phyloP scores from a whole-genome alignment of 352 stramenopile genomes.

The Phytophthora rubi region DNA sequence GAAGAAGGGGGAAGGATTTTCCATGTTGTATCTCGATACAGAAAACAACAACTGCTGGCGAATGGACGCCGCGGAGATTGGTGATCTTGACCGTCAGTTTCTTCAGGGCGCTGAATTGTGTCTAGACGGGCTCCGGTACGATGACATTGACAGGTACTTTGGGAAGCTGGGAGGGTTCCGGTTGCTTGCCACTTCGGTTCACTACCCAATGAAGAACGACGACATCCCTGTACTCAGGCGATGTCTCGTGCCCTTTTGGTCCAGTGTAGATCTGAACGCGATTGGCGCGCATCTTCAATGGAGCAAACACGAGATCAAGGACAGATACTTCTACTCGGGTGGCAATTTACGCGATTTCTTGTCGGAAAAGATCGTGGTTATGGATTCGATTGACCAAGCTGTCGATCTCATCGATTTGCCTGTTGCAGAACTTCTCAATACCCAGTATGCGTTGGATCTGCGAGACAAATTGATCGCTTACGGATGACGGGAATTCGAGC shows the following conservation, averaged over 20 bases:
- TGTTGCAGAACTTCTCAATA: neutral
- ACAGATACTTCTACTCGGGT: constrained; percentile 33
- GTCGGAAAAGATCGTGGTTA: constrained; percentile 3
- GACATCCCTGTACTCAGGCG: constrained; percentile 21
- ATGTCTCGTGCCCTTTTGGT: constrained; percentile 39
- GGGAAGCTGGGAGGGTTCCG: constrained; percentile 18
- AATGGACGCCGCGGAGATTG: constrained; percentile 25
- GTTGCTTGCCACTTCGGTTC: constrained; percentile 33
- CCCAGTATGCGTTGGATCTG: constrained; percentile 8
- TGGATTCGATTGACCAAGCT: constrained; percentile 12
- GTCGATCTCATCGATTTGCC: neutral
- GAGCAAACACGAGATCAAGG: constrained; percentile 24
- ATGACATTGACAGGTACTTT: constrained; percentile 18
- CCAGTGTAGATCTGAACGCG: constrained; percentile 27
- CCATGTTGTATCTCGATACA: constrained; percentile 37
- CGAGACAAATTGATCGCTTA: constrained; percentile 13
- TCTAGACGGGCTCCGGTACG: constrained; percentile 12
- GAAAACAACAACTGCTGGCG: constrained; percentile 34
- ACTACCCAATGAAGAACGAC: constrained; percentile 29
- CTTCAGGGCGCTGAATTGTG: constrained; percentile 21
- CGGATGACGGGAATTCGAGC: constrained; percentile 6
- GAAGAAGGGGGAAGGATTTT: constrained; percentile 28
- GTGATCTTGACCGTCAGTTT: constrained; percentile 20
- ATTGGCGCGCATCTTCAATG: constrained; percentile 29
- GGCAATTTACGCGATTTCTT: constrained; percentile 35